These are phyloP conservation scores for Dryadomyces quercivorus DNA, from an alignment of 2,329 filamentous ascomycete genomes.

Conservation along the genomic window DNA sequence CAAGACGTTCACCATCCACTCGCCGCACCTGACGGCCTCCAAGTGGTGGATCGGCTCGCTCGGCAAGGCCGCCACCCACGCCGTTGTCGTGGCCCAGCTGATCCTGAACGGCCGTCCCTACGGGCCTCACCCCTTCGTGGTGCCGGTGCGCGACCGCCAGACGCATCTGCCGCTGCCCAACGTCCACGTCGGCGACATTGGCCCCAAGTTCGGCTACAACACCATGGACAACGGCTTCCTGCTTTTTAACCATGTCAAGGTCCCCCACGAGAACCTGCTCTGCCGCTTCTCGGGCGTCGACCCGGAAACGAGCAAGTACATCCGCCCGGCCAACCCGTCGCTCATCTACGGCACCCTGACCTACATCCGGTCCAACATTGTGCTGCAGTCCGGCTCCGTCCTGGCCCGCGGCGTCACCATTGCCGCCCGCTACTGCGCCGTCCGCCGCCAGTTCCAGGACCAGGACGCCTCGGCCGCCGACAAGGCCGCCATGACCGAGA, in stretches of 20 bases:
- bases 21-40: slow-evolving; percentile 59
- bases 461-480: slow-evolving; percentile 31
- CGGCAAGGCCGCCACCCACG: slow-evolving; percentile 63
- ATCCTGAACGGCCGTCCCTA: slow-evolving; percentile 54
- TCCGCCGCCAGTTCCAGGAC: slow-evolving; percentile 69
- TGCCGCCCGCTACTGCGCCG: slow-evolving; percentile 60
- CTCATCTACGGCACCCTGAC: slow-evolving; percentile 67
- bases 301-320: slow-evolving; percentile 54
- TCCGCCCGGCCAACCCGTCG: slow-evolving; percentile 51
- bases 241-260: slow-evolving; percentile 63
- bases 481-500: slow-evolving; percentile 48
- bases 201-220: slow-evolving; percentile 69
- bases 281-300: slow-evolving; percentile 60
- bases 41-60: slow-evolving; percentile 83
- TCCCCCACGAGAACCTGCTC: slow-evolving; percentile 64
- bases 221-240: slow-evolving; percentile 77
- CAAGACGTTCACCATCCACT: slow-evolving; percentile 65
- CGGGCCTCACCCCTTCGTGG: slow-evolving; percentile 71
- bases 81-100: slow-evolving; percentile 68
- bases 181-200: slow-evolving; percentile 67
- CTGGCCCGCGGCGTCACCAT: slow-evolving; percentile 68
- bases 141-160: slow-evolving; percentile 58
- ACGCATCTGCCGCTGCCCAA: slow-evolving; percentile 56
- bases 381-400: slow-evolving; percentile 58
- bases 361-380: slow-evolving; percentile 62